Conservation (phyloP, 768 basidiomycete genomes). For the Podaxis mareebaensis region DNA sequence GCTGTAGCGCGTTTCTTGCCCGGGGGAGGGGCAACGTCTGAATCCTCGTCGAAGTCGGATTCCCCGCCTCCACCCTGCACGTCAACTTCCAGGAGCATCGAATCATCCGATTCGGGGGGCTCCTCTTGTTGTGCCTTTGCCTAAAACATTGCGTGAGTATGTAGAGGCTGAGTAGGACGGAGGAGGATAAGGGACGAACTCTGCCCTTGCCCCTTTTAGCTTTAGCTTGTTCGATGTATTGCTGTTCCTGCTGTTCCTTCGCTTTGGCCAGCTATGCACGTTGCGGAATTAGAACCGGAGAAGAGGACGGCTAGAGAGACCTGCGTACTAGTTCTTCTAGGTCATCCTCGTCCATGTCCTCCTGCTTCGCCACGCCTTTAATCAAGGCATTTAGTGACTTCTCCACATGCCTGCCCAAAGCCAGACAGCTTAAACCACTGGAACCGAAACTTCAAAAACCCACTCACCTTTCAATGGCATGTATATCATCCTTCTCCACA, state of each 20-base stretch:
- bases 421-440: slow-evolving; percentile 8
- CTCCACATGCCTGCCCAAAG: slow-evolving; percentile 60
- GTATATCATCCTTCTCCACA: slow-evolving; percentile 96
- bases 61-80: slow-evolving; percentile 36
- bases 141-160: slow-evolving; percentile 25
- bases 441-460: background rate
- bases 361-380: slow-evolving; percentile 66
- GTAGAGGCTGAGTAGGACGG: background rate
- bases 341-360: slow-evolving; percentile 69
- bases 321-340: slow-evolving; percentile 68
- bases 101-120: slow-evolving; percentile 64
- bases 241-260: slow-evolving; percentile 68
- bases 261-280: slow-evolving; percentile 59
- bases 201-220: slow-evolving; percentile 42
- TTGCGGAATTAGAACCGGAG: slow-evolving; percentile 1
- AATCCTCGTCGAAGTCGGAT: slow-evolving; percentile 57
- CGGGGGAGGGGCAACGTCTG: slow-evolving; percentile 41
- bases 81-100: slow-evolving; percentile 79
- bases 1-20: slow-evolving; percentile 44
- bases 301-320: background rate
- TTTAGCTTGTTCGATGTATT: slow-evolving; percentile 51
- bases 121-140: slow-evolving; percentile 54
- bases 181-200: slow-evolving; percentile 28
- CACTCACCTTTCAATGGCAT: slow-evolving; percentile 85
- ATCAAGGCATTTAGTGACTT: slow-evolving; percentile 60